Evolutionary conservation across 176 grass and related monocot genomes (phyloP).

Genomic region (Olyra latifolia): DNA sequence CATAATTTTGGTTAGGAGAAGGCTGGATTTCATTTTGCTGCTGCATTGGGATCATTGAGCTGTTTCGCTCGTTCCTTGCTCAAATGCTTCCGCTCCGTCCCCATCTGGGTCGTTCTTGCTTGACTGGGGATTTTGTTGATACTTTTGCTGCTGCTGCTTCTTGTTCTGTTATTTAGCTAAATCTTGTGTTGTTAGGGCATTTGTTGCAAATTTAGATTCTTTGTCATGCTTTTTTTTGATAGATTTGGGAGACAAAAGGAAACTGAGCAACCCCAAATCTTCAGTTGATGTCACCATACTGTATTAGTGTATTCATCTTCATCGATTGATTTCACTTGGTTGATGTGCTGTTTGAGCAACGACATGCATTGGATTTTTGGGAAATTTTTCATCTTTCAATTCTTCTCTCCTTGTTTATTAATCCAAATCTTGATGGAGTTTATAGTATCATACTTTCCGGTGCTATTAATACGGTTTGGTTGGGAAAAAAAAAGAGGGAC

Average conservation of each 20-base stretch:
- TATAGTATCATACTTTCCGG: neutral
- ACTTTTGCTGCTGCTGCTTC: neutral
- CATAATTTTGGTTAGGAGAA: conserved; percentile 6
- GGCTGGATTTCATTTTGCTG: conserved; percentile 3
- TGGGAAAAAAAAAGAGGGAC: neutral
- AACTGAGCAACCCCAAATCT: neutral
- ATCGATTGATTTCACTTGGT: neutral
- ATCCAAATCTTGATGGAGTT: neutral
- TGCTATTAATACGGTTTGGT: neutral
- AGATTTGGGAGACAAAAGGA: conserved; percentile 25
- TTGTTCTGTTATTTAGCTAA: neutral
- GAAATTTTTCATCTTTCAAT: neutral
- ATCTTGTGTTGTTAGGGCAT: conserved; percentile 24
- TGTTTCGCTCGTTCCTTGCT: neutral
- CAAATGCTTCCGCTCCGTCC: neutral
- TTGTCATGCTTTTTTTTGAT: neutral
- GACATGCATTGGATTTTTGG: neutral
- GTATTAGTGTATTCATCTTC: neutral
- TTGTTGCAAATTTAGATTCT: neutral
- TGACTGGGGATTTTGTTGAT: neutral
- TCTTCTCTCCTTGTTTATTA: neutral
- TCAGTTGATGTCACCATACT: neutral
- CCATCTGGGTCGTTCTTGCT: neutral
- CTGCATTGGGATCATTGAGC: neutral
- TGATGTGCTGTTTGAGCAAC: conserved; percentile 1